Base-by-base conservation (phyloP, 495 filamentous ascomycete genomes). In the Hyaloscypha finlandica region DNA sequence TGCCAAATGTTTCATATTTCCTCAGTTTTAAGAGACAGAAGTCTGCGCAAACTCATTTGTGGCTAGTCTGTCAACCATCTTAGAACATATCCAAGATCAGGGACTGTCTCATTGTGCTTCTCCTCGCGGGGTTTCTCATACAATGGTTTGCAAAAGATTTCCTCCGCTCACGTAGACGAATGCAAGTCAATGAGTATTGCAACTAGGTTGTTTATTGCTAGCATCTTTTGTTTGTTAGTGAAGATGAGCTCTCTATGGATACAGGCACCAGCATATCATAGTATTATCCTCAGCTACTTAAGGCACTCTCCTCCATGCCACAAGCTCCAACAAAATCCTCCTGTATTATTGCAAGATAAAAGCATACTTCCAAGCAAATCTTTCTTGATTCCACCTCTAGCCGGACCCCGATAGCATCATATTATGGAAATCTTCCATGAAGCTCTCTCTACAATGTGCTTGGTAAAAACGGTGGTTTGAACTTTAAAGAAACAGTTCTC, bases 401-500 rank as follows among this genome's bases (percentile, higher is more conserved):
- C 19, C 51, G 8, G 19, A 53, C 6, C 51, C 19, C 19, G 19
- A 56, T 14, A 56, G 1, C 4, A 56, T 11, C 53, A 25, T 25
- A 6, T 22, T 1, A 56, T 56, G 3, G 42, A n/a, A 53, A 53
- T 53, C 51, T 53, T 25, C 22, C 22, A 29, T 19, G 72, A 75
- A 37, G 63, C 59, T 1, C 42, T 48, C 42, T 14, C 16, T 48
- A 48, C 16, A 48, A 1, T 11, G 42, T 19, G 42, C 42, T 48
- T 14, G 8, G 42, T 48, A 48, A 16, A 6, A 48, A 48, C 55
- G 62, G 61, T 12, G 56, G 56, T 33, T 65, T 25, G 42, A 79
- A 48, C 74, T 69, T 73, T 19, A 77, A 64, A 69, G 30, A 33
- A 25, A 42, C 68, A 70, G 5, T 73, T 70, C 35, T 76, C 73